Evolutionary conservation across 345 rosid species (phyloP), one percentile per base, ranked within the genome.

Genomic region (Boechera stricta): DNA sequence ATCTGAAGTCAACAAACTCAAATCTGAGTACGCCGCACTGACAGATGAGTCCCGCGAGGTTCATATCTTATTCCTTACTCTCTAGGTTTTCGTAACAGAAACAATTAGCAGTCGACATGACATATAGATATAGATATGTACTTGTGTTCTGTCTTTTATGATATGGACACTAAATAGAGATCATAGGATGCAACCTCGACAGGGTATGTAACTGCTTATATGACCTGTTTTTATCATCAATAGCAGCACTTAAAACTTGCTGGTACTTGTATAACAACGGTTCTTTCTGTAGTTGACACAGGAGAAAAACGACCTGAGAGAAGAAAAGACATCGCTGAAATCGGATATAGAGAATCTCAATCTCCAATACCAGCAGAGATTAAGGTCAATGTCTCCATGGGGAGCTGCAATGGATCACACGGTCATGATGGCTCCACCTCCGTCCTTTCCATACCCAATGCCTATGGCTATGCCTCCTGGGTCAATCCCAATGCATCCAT

Each of bases 31-130:
- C 72, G 67, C 85, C 32, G 49, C 87, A 2, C 64, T 94, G 53
- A 80, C 87, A 24, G 97, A 92, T 74, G 98, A 94, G 86, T 90
- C 97, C 45, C 87, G 73, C 13, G 98, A 92, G 98, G 97, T 94
- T 64, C 67, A 38, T 61, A 1, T 54, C 70, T 63, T 72, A 12
- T 61, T 47, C 71, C 16, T 7, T 8, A 9, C 47, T 59, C 49
- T 41, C 44, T 35, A 13, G 53, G 52, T 8, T 15, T 13, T 26
- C 13, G 21, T 42, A 2, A 28, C 2, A 1, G 36, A 64, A 64
- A 9, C 1, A 62, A 2, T 26, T 47, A 47, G 26, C 72, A 18
- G 78, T 57, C 29, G 18, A 47, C 5, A 56, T 75, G 47, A 18
- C 35, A 1, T 56, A 29, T 5, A 32, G 71, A 32, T 15, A 10